Evolutionary conservation across 495 filamentous ascomycete genomes (phyloP).

Genomic region (Bacidia rubella): DNA sequence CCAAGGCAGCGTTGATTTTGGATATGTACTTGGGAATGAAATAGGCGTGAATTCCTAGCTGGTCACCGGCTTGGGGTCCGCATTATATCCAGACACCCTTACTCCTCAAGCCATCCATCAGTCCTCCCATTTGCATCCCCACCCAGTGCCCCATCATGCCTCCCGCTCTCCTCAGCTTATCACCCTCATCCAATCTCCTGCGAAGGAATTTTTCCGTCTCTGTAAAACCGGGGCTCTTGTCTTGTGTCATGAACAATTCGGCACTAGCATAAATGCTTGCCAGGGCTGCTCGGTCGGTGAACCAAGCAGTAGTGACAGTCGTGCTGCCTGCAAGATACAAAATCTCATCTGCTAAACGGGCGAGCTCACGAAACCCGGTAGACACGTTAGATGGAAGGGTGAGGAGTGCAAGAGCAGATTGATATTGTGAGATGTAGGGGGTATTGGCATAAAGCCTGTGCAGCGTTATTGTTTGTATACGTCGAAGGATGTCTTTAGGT

Average conservation of each 20-base stretch:
- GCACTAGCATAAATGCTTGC: conserved; percentile 69
- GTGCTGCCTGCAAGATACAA: conserved; percentile 69
- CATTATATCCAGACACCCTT: conserved; percentile 45
- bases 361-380: conserved; percentile 64
- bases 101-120: conserved; percentile 48
- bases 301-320: conserved; percentile 76
- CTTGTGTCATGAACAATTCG: conserved; percentile 89
- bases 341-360: conserved; percentile 74
- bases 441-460: conserved; percentile 60
- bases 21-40: background rate
- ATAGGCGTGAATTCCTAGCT: conserved; percentile 2
- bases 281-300: conserved; percentile 70
- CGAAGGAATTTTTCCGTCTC: conserved; percentile 73
- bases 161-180: conserved; percentile 42
- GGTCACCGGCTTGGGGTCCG: background rate
- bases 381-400: conserved; percentile 65
- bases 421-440: conserved; percentile 59
- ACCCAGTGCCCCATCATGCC: conserved; percentile 54
- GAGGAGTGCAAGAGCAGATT: conserved; percentile 87
- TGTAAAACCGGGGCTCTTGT: conserved; percentile 46
- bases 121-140: conserved; percentile 58
- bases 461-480: conserved; percentile 52
- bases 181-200: conserved; percentile 57
- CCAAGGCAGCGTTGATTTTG: background rate
- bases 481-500: conserved; percentile 34